Evolutionary conservation across 441 rosid species (phyloP).

Genomic region (Aleurites moluccanus): DNA sequence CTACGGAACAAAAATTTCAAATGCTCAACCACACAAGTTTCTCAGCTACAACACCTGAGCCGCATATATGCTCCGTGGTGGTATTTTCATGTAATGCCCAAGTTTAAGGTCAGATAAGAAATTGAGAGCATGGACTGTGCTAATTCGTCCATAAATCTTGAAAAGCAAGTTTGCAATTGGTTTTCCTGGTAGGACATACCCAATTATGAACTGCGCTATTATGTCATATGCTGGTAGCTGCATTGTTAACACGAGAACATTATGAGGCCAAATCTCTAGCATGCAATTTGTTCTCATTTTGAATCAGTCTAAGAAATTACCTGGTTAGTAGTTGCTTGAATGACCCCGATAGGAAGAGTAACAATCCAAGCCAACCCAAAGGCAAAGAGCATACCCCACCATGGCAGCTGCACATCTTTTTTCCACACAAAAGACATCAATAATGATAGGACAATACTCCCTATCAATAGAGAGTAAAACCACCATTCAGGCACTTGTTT

Average conservation of each 20-base stretch:
- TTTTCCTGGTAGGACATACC: slow-evolving; percentile 81
- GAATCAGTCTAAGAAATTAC: slow-evolving; percentile 26
- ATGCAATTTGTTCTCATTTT: neutral
- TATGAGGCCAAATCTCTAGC: neutral
- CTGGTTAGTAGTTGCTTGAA: slow-evolving; percentile 99
- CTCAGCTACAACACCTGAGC: slow-evolving; percentile 62
- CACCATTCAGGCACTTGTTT: slow-evolving; percentile 95
- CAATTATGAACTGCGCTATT: slow-evolving; percentile 93
- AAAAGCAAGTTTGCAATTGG: slow-evolving; percentile 96
- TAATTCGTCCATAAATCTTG: slow-evolving; percentile 93
- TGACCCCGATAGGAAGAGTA: slow-evolving; percentile 98
- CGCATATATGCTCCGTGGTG: slow-evolving; percentile 90
- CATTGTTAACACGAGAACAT: slow-evolving; percentile 24
- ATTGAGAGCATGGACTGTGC: slow-evolving; percentile 92
- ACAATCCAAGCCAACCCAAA: slow-evolving; percentile 82
- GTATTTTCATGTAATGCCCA: slow-evolving; percentile 98
- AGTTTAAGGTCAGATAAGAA: slow-evolving; percentile 96
- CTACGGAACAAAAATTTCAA: neutral
- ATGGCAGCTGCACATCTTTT: slow-evolving; percentile 76
- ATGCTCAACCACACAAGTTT: neutral
- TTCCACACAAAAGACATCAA: slow-evolving; percentile 79
- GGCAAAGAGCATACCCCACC: slow-evolving; percentile 98
- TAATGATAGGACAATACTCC: slow-evolving; percentile 63
- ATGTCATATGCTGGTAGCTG: slow-evolving; percentile 99
- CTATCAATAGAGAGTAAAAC: slow-evolving; percentile 58